Conservation (phyloP, 192 early-diverging fungal species). For the Coemansia furcata region DNA sequence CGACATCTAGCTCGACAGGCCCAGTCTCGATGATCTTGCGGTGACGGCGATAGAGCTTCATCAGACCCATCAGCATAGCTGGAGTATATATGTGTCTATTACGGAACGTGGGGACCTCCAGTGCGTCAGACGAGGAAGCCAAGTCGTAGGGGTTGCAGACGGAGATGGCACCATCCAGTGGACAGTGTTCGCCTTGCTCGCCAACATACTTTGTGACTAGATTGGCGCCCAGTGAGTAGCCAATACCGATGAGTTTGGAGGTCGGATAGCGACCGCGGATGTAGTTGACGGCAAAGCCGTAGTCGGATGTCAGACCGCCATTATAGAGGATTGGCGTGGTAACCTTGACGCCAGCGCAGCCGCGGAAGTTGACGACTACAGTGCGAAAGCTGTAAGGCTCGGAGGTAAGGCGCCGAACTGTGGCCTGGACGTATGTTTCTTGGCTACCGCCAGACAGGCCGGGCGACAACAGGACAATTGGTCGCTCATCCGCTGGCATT, state of each 20-base stretch:
- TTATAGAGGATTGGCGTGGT: constrained; percentile 78
- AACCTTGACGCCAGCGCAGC: constrained; percentile 80
- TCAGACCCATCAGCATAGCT: constrained; percentile 58
- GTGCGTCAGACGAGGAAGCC: constrained; percentile 46
- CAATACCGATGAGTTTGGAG: constrained; percentile 74
- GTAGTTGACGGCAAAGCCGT: constrained; percentile 35
- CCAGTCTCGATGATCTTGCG: constrained; percentile 51
- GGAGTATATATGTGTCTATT: constrained; percentile 60
- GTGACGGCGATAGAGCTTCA: constrained; percentile 52
- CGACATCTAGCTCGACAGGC: constrained; percentile 49
- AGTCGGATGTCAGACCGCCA: constrained; percentile 81
- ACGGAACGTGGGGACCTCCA: constrained; percentile 55
- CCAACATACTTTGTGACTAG: constrained; percentile 88
- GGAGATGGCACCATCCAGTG: constrained; percentile 71
- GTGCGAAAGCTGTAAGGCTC: constrained; percentile 64
- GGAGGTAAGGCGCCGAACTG: constrained; percentile 61
- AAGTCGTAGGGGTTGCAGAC: constrained; percentile 90
- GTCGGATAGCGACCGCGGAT: constrained; percentile 56
- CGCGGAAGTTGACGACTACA: constrained; percentile 88
- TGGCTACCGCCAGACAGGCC: constrained; percentile 91
- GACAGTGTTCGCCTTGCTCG: constrained; percentile 74
- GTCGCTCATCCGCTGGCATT: constrained; percentile 61
- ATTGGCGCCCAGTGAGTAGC: constrained; percentile 92
- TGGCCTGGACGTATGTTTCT: constrained; percentile 81
- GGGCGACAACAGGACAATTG: constrained; percentile 81